Percentiles rank a stretch among this genome's conserved stretches.
Conservation (phyloP, 495 filamentous ascomycete species). For the Ramalina peruviana region DNA sequence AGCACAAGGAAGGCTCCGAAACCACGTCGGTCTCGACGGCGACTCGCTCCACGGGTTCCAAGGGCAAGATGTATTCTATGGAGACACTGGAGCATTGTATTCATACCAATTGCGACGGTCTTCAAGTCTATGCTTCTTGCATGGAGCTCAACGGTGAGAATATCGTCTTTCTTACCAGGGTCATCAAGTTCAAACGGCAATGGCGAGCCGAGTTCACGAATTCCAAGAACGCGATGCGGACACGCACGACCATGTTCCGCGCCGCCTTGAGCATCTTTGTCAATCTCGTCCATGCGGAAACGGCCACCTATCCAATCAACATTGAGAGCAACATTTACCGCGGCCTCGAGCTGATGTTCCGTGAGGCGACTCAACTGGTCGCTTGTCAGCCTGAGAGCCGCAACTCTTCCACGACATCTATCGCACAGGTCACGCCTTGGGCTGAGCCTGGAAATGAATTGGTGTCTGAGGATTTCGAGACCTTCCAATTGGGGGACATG, state of each 20-base stretch:
- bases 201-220: slow-evolving; percentile 13
- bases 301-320: slow-evolving; percentile 51
- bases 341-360: slow-evolving; percentile 37
- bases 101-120: slow-evolving; percentile 30
- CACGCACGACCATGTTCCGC: slow-evolving; percentile 29
- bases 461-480: background rate
- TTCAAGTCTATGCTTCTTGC: slow-evolving; percentile 45
- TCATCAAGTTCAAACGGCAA: slow-evolving; percentile 38
- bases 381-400: background rate
- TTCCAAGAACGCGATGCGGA: slow-evolving; percentile 18
- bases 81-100: slow-evolving; percentile 45
- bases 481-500: slow-evolving; percentile 3
- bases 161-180: slow-evolving; percentile 47
- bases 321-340: slow-evolving; percentile 36
- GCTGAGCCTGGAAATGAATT: slow-evolving; percentile 5
- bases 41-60: slow-evolving; percentile 22
- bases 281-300: slow-evolving; percentile 37
- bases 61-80: slow-evolving; percentile 37
- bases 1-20: slow-evolving; percentile 3
- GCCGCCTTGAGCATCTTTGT: slow-evolving; percentile 43
- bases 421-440: slow-evolving; percentile 12
- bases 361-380: slow-evolving; percentile 19
- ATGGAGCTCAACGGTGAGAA: slow-evolving; percentile 56
- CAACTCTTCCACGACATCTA: background rate
- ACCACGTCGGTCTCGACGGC: slow-evolving; percentile 13